Percentiles rank a stretch among this genome's conserved stretches.
Evolutionary conservation across 2,329 filamentous ascomycete species (phyloP).

Genomic region (Pseudocercospora cruenta): DNA sequence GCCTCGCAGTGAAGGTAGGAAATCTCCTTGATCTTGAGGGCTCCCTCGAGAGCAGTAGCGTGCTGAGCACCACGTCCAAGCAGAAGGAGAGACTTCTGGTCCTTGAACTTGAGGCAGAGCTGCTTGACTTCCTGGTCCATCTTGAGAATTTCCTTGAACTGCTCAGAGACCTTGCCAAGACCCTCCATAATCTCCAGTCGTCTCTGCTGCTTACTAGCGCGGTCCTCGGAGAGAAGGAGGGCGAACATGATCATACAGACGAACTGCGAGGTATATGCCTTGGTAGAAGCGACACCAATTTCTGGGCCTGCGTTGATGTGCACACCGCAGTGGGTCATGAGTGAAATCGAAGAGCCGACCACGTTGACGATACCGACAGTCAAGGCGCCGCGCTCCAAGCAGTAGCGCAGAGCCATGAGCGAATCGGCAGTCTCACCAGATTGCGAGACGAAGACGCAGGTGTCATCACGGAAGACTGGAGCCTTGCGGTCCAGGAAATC

Average conservation of each 20-base stretch:
- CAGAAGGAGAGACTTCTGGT: slow-evolving; percentile 94
- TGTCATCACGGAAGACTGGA: slow-evolving; percentile 98
- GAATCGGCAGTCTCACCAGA: slow-evolving; percentile 98
- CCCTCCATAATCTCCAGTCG: slow-evolving; percentile 97
- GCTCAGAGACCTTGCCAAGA: slow-evolving; percentile 80
- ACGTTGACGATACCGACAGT: slow-evolving; percentile 99
- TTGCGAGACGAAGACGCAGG: slow-evolving; percentile 97
- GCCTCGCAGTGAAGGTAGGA: slow-evolving; percentile 99
- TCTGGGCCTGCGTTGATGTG: slow-evolving; percentile 99
- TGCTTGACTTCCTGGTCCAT: slow-evolving; percentile 94
- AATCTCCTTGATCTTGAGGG: slow-evolving; percentile 99
- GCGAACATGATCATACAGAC: slow-evolving; percentile 99
- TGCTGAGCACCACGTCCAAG: slow-evolving; percentile 95
- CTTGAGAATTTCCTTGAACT: slow-evolving; percentile 90
- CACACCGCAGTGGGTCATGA: slow-evolving; percentile 98
- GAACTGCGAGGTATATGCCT: slow-evolving; percentile 99
- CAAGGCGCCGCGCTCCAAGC: slow-evolving; percentile 92
- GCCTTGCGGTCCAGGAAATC: slow-evolving; percentile 97
- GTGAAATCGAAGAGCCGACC: slow-evolving; percentile 96
- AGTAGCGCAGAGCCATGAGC: slow-evolving; percentile 95
- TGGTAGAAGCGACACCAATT: slow-evolving; percentile 98
- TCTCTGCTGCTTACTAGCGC: slow-evolving; percentile 88
- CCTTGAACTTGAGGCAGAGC: slow-evolving; percentile 90
- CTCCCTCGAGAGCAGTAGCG: slow-evolving; percentile 92
- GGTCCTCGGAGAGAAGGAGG: slow-evolving; percentile 92